A percentile compares a stretch with the other conserved stretches of the same genome.
phyloP scores from a whole-genome alignment of 108 stramenopile genomes.

The Seminavis robusta region DNA sequence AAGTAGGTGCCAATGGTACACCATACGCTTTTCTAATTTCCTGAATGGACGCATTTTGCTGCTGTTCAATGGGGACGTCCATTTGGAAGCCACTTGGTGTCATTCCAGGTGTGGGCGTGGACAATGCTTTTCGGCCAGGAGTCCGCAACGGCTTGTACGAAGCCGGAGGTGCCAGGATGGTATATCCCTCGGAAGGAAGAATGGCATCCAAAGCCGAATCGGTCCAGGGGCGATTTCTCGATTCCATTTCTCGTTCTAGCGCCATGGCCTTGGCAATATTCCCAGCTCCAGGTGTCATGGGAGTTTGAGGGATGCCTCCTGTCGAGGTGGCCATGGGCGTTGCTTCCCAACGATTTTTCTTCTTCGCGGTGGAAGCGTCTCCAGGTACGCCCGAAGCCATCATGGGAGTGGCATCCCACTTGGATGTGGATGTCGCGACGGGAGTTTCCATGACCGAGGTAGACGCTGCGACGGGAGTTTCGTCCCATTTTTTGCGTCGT shows the following conservation, averaged over 20 bases:
- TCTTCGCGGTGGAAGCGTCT: constrained; percentile 22
- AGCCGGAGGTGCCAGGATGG: constrained; percentile 84
- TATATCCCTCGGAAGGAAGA: constrained; percentile 88
- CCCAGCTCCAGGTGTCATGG: constrained; percentile 40
- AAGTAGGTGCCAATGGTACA: constrained; percentile 72
- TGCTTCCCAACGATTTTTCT: constrained; percentile 74
- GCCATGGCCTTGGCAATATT: constrained; percentile 81
- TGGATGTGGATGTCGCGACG: constrained; percentile 26
- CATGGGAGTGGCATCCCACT: constrained; percentile 86
- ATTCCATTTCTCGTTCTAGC: constrained; percentile 92
- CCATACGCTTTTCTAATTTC: constrained; percentile 93
- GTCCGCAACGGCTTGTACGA: constrained; percentile 92
- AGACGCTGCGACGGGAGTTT: constrained; percentile 69
- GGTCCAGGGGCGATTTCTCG: constrained; percentile 93
- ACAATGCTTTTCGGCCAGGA: constrained; percentile 85
- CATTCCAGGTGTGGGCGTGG: constrained; percentile 86
- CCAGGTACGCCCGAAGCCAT: constrained; percentile 38
- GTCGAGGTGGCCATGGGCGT: constrained; percentile 52
- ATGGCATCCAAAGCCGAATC: constrained; percentile 96
- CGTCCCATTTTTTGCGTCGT: constrained; percentile 89
- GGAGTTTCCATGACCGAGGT: constrained; percentile 35
- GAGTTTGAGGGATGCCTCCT: constrained; percentile 33
- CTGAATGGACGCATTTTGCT: constrained; percentile 62
- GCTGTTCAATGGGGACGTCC: constrained; percentile 87
- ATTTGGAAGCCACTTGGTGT: constrained; percentile 91